phyloP scores from a whole-genome alignment of 1,139 yeast species.

The Protomyces macrosporus region DNA sequence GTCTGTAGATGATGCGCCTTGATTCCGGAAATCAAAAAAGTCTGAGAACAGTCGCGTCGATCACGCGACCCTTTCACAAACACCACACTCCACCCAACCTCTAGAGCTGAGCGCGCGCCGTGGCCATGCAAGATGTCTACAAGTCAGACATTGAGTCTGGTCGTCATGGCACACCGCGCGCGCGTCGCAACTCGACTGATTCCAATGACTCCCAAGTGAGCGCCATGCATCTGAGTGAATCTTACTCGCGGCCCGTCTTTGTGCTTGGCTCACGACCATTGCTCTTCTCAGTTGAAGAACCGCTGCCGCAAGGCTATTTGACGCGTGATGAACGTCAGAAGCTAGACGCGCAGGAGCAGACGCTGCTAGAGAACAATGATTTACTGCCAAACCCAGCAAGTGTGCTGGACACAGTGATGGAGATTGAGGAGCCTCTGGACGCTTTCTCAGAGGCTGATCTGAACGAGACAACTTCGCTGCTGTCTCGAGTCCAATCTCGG shows the following conservation, averaged over 20 bases:
- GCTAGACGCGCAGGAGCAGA: slow-evolving; percentile 11
- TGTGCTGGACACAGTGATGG: slow-evolving; percentile 17
- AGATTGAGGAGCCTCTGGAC: slow-evolving; percentile 12
- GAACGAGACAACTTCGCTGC: slow-evolving; percentile 9
- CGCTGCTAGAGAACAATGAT: slow-evolving; percentile 18
- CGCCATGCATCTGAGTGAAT: slow-evolving; percentile 20
- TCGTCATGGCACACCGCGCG: not conserved
- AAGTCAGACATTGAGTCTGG: not conserved
- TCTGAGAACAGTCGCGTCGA: no score
- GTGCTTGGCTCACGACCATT: slow-evolving; percentile 17
- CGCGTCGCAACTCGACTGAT: not conserved
- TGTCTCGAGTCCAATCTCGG: slow-evolving; percentile 7
- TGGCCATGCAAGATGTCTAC: not conserved
- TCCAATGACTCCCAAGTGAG: slow-evolving; percentile 14
- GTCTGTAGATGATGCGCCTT: no score
- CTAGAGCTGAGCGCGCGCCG: not conserved
- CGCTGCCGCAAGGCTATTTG: slow-evolving; percentile 16
- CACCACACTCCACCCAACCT: no score
- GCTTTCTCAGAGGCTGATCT: not conserved
- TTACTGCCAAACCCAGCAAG: slow-evolving; percentile 13
- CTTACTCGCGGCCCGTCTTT: slow-evolving; percentile 20
- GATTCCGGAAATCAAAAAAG: no score
- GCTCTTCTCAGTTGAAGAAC: slow-evolving; percentile 7
- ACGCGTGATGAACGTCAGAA: slow-evolving; percentile 16
- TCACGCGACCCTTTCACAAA: no score